Evolutionary conservation across 2,329 filamentous ascomycete genomes (phyloP).

Genomic region (Dothideomycetidae sp.): DNA sequence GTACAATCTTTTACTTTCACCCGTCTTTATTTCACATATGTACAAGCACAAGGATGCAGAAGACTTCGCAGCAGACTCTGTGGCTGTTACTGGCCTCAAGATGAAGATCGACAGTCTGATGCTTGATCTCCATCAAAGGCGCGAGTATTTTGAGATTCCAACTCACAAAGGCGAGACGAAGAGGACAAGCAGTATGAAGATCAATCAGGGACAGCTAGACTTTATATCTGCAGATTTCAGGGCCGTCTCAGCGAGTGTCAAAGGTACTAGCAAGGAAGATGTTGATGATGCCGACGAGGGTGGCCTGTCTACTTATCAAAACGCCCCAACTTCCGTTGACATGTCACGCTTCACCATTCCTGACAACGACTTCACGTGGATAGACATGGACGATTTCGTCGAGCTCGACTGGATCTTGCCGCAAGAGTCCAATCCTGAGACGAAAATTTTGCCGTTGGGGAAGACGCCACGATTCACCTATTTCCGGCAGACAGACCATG

Average conservation of each 20-base stretch:
- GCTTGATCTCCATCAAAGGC: slow-evolving; percentile 84
- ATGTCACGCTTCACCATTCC: slow-evolving; percentile 88
- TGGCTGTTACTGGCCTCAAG: slow-evolving; percentile 92
- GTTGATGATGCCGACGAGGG: slow-evolving; percentile 54
- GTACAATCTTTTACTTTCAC: slow-evolving; percentile 84
- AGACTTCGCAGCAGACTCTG: slow-evolving; percentile 61
- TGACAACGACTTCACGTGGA: slow-evolving; percentile 89
- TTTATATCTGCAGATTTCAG: slow-evolving; percentile 82
- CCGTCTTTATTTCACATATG: slow-evolving; percentile 87
- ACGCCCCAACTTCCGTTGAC: slow-evolving; percentile 34
- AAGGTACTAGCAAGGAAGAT: slow-evolving; percentile 62
- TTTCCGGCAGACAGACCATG: slow-evolving; percentile 90
- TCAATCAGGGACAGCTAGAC: slow-evolving; percentile 87
- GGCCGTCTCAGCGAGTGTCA: slow-evolving; percentile 82
- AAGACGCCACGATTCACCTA: slow-evolving; percentile 94
- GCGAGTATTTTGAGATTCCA: slow-evolving; percentile 77
- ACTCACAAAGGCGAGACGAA: slow-evolving; percentile 55
- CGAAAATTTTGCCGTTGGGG: slow-evolving; percentile 82
- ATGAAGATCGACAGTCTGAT: slow-evolving; percentile 93
- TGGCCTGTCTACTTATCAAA: slow-evolving; percentile 39
- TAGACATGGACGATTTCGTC: slow-evolving; percentile 99
- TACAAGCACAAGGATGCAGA: slow-evolving; percentile 97
- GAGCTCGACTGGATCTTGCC: slow-evolving; percentile 94
- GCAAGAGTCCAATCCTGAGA: slow-evolving; percentile 77
- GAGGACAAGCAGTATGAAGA: slow-evolving; percentile 83